These are phyloP conservation scores for Dichomitus squalens DNA, from an alignment of 1,284 basidiomycete species.

Conservation along the genomic window DNA sequence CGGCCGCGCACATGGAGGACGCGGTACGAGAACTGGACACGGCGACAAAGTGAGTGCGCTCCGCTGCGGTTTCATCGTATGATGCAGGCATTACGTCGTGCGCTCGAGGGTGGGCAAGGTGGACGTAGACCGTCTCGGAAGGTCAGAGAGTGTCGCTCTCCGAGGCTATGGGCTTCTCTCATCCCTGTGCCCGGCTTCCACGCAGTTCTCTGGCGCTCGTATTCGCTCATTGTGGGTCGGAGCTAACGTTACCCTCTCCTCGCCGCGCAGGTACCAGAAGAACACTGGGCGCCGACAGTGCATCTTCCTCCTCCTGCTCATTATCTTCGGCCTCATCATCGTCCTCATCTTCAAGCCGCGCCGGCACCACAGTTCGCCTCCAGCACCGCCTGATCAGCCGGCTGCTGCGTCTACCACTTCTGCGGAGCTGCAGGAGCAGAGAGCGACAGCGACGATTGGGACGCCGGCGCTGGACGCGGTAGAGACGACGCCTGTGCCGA, in stretches of 20 bases:
- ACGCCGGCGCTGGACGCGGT: not conserved
- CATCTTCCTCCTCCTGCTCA: conserved; percentile 89
- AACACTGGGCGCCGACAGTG: conserved; percentile 90
- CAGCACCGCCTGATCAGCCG: conserved; percentile 3
- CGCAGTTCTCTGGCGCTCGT: not conserved
- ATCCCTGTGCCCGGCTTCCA: not conserved
- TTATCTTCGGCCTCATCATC: conserved; percentile 85
- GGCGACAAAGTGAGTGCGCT: conserved; percentile 68
- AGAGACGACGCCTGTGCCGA: conserved; percentile 1
- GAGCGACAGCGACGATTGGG: not conserved
- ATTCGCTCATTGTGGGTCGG: not conserved
- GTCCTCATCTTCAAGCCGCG: conserved; percentile 84
- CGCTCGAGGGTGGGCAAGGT: not conserved
- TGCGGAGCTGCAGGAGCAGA: not conserved
- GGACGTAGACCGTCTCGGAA: not conserved
- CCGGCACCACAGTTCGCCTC: conserved; percentile 33
- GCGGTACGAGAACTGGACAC: conserved; percentile 85
- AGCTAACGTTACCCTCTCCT: not conserved
- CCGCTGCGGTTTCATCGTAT: not conserved
- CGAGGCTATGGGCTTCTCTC: not conserved
- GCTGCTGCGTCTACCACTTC: not conserved
- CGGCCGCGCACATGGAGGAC: conserved; percentile 78
- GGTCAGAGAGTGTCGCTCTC: not conserved
- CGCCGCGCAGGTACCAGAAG: conserved; percentile 77
- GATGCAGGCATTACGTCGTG: conserved; percentile 1